Percentiles rank a stretch among this genome's conserved stretches.
Conservation (phyloP, 2,329 filamentous ascomycete genomes). For the Piedraia hortae region DNA sequence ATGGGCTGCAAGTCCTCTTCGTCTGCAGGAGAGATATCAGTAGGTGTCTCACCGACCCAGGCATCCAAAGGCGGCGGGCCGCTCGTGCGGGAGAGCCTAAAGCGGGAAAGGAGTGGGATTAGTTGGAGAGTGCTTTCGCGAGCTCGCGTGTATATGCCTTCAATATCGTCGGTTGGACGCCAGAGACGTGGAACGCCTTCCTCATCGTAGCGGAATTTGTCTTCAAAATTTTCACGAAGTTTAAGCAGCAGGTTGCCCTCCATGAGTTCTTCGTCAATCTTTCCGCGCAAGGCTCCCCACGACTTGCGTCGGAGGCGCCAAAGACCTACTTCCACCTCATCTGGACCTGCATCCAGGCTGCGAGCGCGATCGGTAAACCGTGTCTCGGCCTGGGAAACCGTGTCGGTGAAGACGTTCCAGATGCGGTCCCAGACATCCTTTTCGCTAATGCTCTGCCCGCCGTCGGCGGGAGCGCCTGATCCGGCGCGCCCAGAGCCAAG, state of each 20-base stretch:
- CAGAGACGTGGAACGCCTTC: constrained; percentile 85
- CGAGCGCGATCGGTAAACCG: constrained; percentile 70
- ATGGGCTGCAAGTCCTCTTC: constrained; percentile 77
- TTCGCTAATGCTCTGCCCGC: constrained; percentile 44
- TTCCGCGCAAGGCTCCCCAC: constrained; percentile 69
- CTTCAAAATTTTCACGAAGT: constrained; percentile 91
- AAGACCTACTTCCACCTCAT: constrained; percentile 73
- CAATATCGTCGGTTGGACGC: constrained; percentile 89
- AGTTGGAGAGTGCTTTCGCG: constrained; percentile 76
- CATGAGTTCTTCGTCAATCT: constrained; percentile 92
- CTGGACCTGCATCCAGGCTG: constrained; percentile 75
- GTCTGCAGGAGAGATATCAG: constrained; percentile 47
- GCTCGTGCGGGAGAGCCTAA: constrained; percentile 48
- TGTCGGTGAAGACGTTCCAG: constrained; percentile 60
- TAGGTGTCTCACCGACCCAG: constrained; percentile 59
- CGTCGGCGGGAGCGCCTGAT: constrained; percentile 49
- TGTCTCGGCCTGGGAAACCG: constrained; percentile 60
- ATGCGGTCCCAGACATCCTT: constrained; percentile 89
- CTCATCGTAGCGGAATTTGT: constrained; percentile 96
- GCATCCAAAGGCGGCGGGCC: constrained; percentile 53
- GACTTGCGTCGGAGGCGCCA: constrained; percentile 86
- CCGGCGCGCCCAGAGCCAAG: constrained; percentile 70
- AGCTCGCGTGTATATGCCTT: constrained; percentile 76
- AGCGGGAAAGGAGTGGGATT: constrained; percentile 66
- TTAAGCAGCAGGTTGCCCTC: constrained; percentile 90